Conservation (phyloP, 78 protist genomes). For the Planoprotostelium fungivorum region DNA sequence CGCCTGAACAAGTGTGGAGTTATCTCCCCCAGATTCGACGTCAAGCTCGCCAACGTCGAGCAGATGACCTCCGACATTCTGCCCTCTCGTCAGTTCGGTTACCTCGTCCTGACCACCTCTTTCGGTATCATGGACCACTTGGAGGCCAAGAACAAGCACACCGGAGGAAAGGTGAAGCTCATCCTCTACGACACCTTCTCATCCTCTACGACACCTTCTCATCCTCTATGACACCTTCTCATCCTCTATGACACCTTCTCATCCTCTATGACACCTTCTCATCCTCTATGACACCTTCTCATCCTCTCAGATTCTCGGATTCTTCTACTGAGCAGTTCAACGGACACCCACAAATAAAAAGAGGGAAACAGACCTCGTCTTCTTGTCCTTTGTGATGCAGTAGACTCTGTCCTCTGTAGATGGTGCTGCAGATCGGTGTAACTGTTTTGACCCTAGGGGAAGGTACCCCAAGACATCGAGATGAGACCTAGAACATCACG, state of each 20-base stretch:
- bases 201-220: not conserved
- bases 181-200: not conserved
- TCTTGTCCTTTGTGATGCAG: no score
- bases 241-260: not conserved
- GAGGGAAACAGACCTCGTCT: no score
- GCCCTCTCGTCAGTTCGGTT: slow-evolving; percentile 99
- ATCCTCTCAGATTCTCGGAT: slow-evolving; percentile 4
- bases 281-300: not conserved
- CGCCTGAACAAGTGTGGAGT: slow-evolving; percentile 99
- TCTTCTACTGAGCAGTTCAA: slow-evolving; percentile 8
- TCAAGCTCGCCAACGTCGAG: slow-evolving; percentile 58
- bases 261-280: not conserved
- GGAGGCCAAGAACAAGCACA: slow-evolving; percentile 92
- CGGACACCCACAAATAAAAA: not conserved
- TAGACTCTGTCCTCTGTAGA: no score
- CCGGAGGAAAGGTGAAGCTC: slow-evolving; percentile 88
- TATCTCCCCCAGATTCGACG: slow-evolving; percentile 98
- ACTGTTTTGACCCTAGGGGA: no score
- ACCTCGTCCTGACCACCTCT: slow-evolving; percentile 97
- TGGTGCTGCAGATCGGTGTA: no score
- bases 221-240: not conserved
- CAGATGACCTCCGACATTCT: slow-evolving; percentile 88
- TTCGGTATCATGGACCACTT: slow-evolving; percentile 99
- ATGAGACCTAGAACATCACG: no score
- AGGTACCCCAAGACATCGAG: no score